Base-by-base conservation (phyloP, 345 rosid species). In the Viola odorata region DNA sequence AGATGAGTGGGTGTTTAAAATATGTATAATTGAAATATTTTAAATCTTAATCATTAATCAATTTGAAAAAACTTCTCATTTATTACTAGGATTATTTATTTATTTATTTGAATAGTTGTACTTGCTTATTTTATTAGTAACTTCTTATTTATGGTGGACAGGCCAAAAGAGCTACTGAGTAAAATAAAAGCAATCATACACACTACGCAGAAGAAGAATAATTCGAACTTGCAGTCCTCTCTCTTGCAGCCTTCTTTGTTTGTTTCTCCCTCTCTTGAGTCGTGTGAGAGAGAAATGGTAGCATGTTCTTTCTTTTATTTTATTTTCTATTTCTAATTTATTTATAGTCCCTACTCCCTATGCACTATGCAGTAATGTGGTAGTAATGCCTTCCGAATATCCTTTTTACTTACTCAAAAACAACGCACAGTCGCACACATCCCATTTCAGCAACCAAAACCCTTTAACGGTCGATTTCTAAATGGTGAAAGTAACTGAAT, bases 151-250 rank as follows among this genome's bases (percentile, higher is more conserved):
- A 42, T 42, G 45, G 7, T 12, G 9, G 14, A 64, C 47, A 60
- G 73, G 68, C 75, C 78, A 71, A 71, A 74, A 45, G 58, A 62
- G 61, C 66, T 60, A 65, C 69, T 45, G 75, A 42, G 57, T 61
- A 16, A 55, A 69, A 58, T 69, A 77, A 77, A 81, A 82, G 78
- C 82, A 79, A 79, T 64, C 75, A 77, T 77, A 77, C 73, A 79
- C 77, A n/a, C n/a, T n/a, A n/a, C n/a, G n/a, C n/a, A 63, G 84
- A 80, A 80, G 89, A 78, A 84, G 91, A 86, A 84, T 80, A 84
- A 89, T 84, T 80, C 79, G 85, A 84, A 81, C 83, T 75, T 78
- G 81, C 82, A 81, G 91, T 77, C 73, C 80, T 63, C 68, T 67
- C 77, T 67, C 65, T 67, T 75, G 79, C 86, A 81, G 80, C 69